Conservation (phyloP, 116 monocot genomes). For the Posidonia oceanica region DNA sequence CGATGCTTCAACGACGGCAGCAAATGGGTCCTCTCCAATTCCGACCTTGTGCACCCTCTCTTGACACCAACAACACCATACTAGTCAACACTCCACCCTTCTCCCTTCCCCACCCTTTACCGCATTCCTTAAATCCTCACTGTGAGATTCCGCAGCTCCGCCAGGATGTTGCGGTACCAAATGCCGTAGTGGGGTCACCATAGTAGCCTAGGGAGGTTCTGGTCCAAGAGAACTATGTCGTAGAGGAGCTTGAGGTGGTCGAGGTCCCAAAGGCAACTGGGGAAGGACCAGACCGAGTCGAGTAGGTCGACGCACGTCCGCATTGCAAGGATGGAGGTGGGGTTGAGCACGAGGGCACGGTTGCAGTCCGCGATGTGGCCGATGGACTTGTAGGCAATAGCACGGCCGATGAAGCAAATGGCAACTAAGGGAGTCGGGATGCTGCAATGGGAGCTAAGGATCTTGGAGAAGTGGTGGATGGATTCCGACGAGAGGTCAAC, state of each 20-base stretch:
- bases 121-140: conserved; percentile 37
- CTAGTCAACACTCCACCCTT: conserved; percentile 47
- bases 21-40: conserved; percentile 11
- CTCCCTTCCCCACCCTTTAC: conserved; percentile 25
- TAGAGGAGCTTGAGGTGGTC: too few species aligned
- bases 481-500: conserved; percentile 33
- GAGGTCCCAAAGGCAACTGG: conserved; percentile 35
- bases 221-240: too few species aligned
- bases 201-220: too few species aligned
- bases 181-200: conserved; percentile 36
- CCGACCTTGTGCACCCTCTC: conserved; percentile 54
- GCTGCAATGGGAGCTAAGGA: conserved; percentile 33
- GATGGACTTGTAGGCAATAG: conserved; percentile 41
- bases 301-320: conserved; percentile 53
- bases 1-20: conserved; percentile 55
- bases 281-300: conserved; percentile 12
- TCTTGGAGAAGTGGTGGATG: too few species aligned
- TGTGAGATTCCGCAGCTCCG: conserved; percentile 28
- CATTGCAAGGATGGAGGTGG: conserved; percentile 59
- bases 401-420: conserved; percentile 60
- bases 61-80: conserved; percentile 48
- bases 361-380: conserved; percentile 69
- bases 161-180: conserved; percentile 59
- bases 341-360: conserved; percentile 62
- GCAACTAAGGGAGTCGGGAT: conserved; percentile 59